Evolutionary conservation across 495 filamentous ascomycete genomes (phyloP).

Genomic region (Aspergillus sparsus): DNA sequence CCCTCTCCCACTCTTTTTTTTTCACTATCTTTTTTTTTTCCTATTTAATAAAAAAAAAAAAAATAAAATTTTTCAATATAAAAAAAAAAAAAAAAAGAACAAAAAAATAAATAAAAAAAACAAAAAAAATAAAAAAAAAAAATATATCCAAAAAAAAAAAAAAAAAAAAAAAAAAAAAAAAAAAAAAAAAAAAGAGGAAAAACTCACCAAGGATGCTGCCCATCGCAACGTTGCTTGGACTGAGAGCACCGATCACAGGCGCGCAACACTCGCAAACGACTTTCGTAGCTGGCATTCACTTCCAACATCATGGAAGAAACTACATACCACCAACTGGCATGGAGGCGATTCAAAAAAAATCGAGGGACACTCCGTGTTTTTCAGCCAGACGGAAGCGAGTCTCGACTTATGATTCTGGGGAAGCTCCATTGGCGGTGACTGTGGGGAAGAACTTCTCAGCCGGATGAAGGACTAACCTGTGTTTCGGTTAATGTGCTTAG

Average conservation of each 20-base stretch:
- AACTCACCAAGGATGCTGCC: constrained; percentile 12
- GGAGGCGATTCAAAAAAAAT: not conserved
- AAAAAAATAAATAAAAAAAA: no score
- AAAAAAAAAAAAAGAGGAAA: no score
- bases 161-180: no score
- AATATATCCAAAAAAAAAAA: no score
- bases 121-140: no score
- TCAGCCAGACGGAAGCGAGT: not conserved
- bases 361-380: not conserved
- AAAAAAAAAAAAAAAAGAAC: no score
- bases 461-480: constrained; percentile 1
- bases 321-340: constrained; percentile 3
- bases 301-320: constrained; percentile 7
- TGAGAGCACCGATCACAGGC: constrained; percentile 19
- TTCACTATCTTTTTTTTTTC: no score
- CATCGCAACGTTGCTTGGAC: constrained; percentile 17
- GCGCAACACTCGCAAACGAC: constrained; percentile 14
- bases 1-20: no score
- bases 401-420: constrained; percentile 5
- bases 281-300: constrained; percentile 1
- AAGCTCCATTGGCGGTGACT: constrained; percentile 3
- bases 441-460: not conserved
- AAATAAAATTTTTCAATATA: no score
- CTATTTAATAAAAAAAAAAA: no score
- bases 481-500: constrained; percentile 5